Conservation (phyloP, 805 yeast genomes). For the Sugiyamaella lignohabitans region DNA sequence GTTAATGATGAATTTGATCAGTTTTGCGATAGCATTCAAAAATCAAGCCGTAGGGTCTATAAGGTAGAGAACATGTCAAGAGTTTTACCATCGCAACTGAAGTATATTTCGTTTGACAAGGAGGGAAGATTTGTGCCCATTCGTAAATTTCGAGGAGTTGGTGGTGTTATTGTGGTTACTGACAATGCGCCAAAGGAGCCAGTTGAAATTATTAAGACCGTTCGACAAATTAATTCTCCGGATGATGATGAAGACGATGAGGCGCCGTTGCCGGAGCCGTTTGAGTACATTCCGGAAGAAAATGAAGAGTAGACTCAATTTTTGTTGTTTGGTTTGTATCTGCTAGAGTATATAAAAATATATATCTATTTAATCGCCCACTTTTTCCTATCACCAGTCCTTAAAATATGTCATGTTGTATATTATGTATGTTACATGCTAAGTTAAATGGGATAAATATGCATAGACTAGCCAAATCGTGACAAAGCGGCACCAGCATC, state of each 20-base stretch:
- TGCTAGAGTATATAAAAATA: no score
- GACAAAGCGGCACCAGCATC: conserved; percentile 33
- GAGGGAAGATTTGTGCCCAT: conserved; percentile 71
- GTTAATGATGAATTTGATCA: conserved; percentile 11
- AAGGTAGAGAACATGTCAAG: conserved; percentile 74
- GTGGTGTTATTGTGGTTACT: conserved; percentile 31
- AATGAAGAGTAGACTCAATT: not conserved
- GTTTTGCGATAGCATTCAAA: conserved; percentile 11
- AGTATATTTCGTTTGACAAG: conserved; percentile 66
- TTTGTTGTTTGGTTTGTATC: no score
- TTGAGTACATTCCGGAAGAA: conserved; percentile 25
- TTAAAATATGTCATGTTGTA: no score
- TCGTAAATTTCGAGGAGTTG: conserved; percentile 57
- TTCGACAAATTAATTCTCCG: conserved; percentile 83
- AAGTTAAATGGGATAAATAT: no score
- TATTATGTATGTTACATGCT: not conserved
- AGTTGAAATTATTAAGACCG: conserved; percentile 66
- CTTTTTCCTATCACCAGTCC: no score
- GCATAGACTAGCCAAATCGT: conserved; percentile 15
- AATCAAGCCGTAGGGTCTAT: conserved; percentile 34
- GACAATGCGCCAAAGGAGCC: conserved; percentile 34
- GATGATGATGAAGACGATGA: conserved; percentile 56
- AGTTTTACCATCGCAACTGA: conserved; percentile 83
- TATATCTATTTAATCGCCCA: no score
- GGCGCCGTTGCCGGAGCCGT: conserved; percentile 41